Evolutionary conservation across 2,329 filamentous ascomycete species (phyloP).

Genomic region (Diaporthe longicolla): DNA sequence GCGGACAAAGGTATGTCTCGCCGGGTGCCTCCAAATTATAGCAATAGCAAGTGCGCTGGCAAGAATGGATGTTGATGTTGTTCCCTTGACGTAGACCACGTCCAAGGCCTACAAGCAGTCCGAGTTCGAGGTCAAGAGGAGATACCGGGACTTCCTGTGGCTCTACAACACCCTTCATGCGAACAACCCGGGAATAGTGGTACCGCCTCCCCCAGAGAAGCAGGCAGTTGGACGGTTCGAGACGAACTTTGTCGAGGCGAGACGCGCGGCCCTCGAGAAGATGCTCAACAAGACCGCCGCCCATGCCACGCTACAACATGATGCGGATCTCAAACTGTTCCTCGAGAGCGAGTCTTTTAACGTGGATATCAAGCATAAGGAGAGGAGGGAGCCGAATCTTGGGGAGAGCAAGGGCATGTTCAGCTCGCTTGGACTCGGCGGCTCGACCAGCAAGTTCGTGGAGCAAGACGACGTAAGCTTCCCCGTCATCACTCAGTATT

Average conservation of each 20-base stretch:
- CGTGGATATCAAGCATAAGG: conserved; percentile 97
- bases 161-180: conserved; percentile 94
- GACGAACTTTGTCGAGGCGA: conserved; percentile 94
- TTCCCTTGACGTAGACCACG: conserved; percentile 74
- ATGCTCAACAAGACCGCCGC: conserved; percentile 97
- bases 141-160: conserved; percentile 98
- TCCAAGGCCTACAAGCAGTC: conserved; percentile 95
- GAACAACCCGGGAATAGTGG: conserved; percentile 94
- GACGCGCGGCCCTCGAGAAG: conserved; percentile 91
- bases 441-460: conserved; percentile 88
- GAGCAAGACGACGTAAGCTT: conserved; percentile 92
- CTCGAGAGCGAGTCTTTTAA: conserved; percentile 97
- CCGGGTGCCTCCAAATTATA: conserved; percentile 12
- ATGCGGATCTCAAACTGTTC: conserved; percentile 95
- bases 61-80: conserved; percentile 5
- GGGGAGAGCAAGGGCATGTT: conserved; percentile 95
- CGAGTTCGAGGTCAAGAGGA: conserved; percentile 92
- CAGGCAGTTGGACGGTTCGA: conserved; percentile 97
- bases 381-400: conserved; percentile 87
- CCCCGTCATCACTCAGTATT: background rate
- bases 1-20: conserved; percentile 80
- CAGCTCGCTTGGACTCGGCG: conserved; percentile 84
- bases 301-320: conserved; percentile 92
- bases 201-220: conserved; percentile 97
- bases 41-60: background rate